Conservation (phyloP, 2,329 filamentous ascomycete genomes). For the Monilinia fructicola region DNA sequence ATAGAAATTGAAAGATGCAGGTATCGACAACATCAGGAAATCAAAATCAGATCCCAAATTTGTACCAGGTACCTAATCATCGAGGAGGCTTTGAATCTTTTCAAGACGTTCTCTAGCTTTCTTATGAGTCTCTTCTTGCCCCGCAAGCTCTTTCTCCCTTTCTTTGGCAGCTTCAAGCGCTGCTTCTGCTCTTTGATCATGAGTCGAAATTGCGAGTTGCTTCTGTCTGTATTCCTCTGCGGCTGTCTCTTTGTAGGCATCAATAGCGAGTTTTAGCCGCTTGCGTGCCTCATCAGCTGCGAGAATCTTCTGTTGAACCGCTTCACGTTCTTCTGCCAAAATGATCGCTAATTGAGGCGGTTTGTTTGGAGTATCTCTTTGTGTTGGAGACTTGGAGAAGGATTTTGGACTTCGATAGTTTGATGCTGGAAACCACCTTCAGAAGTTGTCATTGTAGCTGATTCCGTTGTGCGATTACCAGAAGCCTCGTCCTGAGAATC, state of each 20-base stretch:
- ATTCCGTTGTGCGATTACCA: background rate
- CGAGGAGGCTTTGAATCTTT: background rate
- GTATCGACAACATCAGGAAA: background rate
- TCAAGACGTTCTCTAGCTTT: background rate
- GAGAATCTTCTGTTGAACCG: background rate
- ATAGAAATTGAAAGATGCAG: background rate
- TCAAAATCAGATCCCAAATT: too few relatives aligned
- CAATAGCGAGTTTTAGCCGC: background rate
- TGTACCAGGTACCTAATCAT: background rate
- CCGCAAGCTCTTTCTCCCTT: slow-evolving; percentile 1
- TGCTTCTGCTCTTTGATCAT: background rate
- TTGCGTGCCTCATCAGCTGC: background rate
- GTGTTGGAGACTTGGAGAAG: background rate
- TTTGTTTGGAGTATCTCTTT: background rate
- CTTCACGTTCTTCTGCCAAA: background rate
- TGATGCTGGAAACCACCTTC: background rate
- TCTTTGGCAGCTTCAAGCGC: background rate
- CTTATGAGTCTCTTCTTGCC: background rate
- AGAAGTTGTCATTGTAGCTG: background rate
- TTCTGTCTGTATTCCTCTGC: background rate
- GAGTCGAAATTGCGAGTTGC: background rate
- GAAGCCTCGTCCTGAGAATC: background rate
- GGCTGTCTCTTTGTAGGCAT: background rate
- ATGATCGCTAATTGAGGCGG: background rate
- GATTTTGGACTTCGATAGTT: background rate